Evolutionary conservation across 78 protist species (phyloP).

Genomic region (Dictyostelium firmibasis): DNA sequence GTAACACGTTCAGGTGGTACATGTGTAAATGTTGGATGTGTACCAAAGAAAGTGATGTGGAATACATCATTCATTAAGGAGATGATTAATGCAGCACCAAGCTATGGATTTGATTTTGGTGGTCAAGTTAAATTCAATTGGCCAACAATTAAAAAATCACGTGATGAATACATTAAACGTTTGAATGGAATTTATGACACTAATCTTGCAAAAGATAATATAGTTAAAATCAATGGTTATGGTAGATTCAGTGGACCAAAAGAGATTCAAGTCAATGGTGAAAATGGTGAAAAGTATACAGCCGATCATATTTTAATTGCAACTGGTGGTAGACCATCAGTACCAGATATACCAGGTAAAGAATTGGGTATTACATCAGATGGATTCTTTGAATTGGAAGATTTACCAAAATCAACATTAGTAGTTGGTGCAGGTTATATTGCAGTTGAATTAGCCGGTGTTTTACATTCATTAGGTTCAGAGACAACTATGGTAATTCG

Average conservation of each 20-base stretch:
- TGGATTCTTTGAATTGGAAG: slow-evolving; percentile 87
- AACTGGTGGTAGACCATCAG: slow-evolving; percentile 86
- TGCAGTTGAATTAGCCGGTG: slow-evolving; percentile 94
- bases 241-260: slow-evolving; percentile 83
- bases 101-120: slow-evolving; percentile 81
- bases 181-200: slow-evolving; percentile 88
- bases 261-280: slow-evolving; percentile 72
- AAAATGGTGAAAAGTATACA: slow-evolving; percentile 6
- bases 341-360: slow-evolving; percentile 85
- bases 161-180: slow-evolving; percentile 89
- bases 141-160: slow-evolving; percentile 51
- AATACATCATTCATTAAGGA: slow-evolving; percentile 78
- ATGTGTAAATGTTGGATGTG: slow-evolving; percentile 97
- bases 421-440: slow-evolving; percentile 90
- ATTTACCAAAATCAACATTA: slow-evolving; percentile 72
- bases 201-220: slow-evolving; percentile 49
- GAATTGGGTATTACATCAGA: slow-evolving; percentile 85
- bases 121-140: slow-evolving; percentile 52
- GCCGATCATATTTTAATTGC: slow-evolving; percentile 91
- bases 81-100: slow-evolving; percentile 54
- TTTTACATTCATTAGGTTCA: slow-evolving; percentile 84
- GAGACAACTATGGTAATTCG: slow-evolving; percentile 73
- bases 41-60: slow-evolving; percentile 96
- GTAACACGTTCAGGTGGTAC: slow-evolving; percentile 89
- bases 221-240: slow-evolving; percentile 67